Base-by-base conservation (phyloP, 768 basidiomycete species). In the Neoboletus brunneissimus region DNA sequence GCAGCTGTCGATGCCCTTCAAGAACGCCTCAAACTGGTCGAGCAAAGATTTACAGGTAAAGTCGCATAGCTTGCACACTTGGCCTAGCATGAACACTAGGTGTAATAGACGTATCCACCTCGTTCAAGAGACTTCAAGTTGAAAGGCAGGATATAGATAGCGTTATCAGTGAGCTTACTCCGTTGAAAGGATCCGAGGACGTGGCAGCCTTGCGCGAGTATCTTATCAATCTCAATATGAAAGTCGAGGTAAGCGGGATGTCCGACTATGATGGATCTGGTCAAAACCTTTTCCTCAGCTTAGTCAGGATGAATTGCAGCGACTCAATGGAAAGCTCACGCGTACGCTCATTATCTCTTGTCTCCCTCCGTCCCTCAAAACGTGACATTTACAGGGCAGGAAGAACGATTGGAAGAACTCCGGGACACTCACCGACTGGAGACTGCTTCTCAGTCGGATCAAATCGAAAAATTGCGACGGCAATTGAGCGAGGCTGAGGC, bases 371-470 rank as follows among this genome's bases (percentile, higher is more conserved):
- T 42, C 45, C 5, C n/a, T 44, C 16, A 16, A 61, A 35, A 57
- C 51, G 29, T 65, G 48, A 22, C 42, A 48, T 49, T 13, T 50
- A 40, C 62, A 96, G 94, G 85, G 15, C 92, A 96, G 74, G 91
- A 91, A 53, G 85, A 84, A 50, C 88, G 88, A 9, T 79, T 93
- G 12, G 88, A 90, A 60, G 94, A 97, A 67, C 75, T 98, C 0
- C 85, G 85, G 35, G 90, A 94, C 59, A 91, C 84, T 8, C 94
- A 96, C 66, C 81, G 79, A 15, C 77, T 91, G 10, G 94, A 96
- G 72, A 83, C 83, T 13, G 71, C 79, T n/a, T 94, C 93, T 15
- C 89, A 89, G 59, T 83, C 81, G 4, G 82, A 87, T 40, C 85
- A 89, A 58, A 84, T 93, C 43, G 84, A 87, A 60, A 80, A 80